Conservation (phyloP, 805 yeast genomes). For the Kuraishia floccosa region DNA sequence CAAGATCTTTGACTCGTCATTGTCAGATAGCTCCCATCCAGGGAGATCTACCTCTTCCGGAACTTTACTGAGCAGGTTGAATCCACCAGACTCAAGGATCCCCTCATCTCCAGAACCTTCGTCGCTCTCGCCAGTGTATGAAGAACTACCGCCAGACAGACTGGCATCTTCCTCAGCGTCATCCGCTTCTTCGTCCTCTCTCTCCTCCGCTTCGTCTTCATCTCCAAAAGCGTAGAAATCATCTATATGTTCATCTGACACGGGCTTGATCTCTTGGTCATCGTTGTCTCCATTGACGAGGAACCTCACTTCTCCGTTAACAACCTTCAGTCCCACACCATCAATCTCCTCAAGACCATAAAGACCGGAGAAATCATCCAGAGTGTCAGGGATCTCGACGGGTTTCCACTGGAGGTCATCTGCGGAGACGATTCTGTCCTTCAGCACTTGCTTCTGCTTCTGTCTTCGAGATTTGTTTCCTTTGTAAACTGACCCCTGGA, state of each 20-base stretch:
- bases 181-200: conserved; percentile 2
- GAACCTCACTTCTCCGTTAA: conserved; percentile 58
- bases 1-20: conserved; percentile 22
- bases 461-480: neutral
- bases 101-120: conserved; percentile 5
- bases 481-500: too few relatives aligned
- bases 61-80: conserved; percentile 3
- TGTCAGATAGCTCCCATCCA: conserved; percentile 34
- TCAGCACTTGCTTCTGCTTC: too few relatives aligned
- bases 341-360: conserved; percentile 91
- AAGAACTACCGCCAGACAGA: too few relatives aligned
- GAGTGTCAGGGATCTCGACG: conserved; percentile 72
- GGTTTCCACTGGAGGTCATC: conserved; percentile 63
- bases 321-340: conserved; percentile 76
- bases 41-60: conserved; percentile 36
- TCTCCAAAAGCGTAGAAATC: too few relatives aligned
- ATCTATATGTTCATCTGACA: too few relatives aligned
- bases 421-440: conserved; percentile 26
- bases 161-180: conserved; percentile 2
- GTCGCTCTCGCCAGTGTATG: conserved; percentile 6
- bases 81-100: conserved; percentile 4
- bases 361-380: conserved; percentile 84
- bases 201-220: conserved; percentile 9
- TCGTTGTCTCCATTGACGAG: conserved; percentile 24
- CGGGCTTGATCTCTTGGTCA: conserved; percentile 11